Evolutionary conservation across 176 grass and related monocot species (phyloP), one percentile per base, ranked within the genome.

Genomic region (Eleusine indica): DNA sequence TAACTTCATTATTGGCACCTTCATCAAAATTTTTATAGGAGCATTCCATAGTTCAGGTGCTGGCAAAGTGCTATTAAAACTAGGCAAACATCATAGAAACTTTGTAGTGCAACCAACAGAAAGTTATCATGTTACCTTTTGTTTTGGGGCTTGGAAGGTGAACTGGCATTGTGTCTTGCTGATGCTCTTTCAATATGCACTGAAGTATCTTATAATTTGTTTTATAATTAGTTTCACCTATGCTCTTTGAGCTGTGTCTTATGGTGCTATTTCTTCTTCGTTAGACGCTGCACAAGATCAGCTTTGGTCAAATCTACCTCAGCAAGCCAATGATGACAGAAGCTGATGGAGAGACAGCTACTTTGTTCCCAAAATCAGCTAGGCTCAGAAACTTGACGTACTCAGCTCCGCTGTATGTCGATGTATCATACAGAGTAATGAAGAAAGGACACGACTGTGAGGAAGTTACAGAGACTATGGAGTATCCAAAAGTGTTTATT

Each of bases 361-460:
- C 93, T 43, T 88, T 99, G 40, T 96, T 99, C 81, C 93, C 96
- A 44, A 96, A 99, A 90, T 90, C 93, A 56, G 96, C 96, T 83
- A 92, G 96, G 43, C 86, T 99, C 46, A 90, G 96, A 63, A 99
- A 99, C 77, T 68, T 96, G 66, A 99, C 96, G 35, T 99, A 99
- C 78, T 99, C 96, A 1, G 96, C 96, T 44, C 93, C 91, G 37
- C 78, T 99, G 22, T 99, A 99, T 87, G 96, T 96, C 30, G 96
- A 99, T 76, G 93, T 99, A 57, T 94, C 93, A 37, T 94, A 96
- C 64, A 89, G 91, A 85, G 91, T 99, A 80, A 85, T 96, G 70
- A 99, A 96, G 82, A 96, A 99, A 86, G 96, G 93, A n/a, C 93
- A 99, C 69, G 96, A 99, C 71, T 99, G 96, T 58, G 96, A 99